phyloP scores from a whole-genome alignment of 768 basidiomycete species.

The Auriscalpium vulgare region DNA sequence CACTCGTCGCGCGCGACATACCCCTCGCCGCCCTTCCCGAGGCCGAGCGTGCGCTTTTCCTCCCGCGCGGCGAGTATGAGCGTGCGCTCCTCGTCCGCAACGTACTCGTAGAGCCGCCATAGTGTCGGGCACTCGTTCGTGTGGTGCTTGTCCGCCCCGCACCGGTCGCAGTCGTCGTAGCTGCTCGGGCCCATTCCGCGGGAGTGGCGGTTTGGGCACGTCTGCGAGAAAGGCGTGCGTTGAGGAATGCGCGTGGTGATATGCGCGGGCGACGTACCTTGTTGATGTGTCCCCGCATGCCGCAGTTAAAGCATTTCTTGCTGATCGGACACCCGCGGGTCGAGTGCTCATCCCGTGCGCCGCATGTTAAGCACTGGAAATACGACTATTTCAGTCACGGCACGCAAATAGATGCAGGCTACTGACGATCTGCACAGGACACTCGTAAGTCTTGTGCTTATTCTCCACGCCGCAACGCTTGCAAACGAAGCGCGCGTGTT shows the following conservation, averaged over 20 bases:
- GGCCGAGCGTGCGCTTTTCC: constrained; percentile 36
- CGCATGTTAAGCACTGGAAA: constrained; percentile 69
- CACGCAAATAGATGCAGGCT: neutral
- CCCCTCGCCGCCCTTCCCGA: constrained; percentile 72
- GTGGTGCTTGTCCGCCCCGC: constrained; percentile 56
- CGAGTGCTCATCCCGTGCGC: constrained; percentile 69
- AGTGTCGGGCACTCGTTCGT: constrained; percentile 74
- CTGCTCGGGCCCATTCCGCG: constrained; percentile 21
- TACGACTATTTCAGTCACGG: neutral
- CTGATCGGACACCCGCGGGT: constrained; percentile 74
- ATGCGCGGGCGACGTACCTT: constrained; percentile 32
- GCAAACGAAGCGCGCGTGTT: constrained; percentile 49
- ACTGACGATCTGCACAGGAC: constrained; percentile 65
- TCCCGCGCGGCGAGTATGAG: constrained; percentile 38
- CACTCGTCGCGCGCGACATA: constrained; percentile 68
- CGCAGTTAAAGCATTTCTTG: constrained; percentile 74
- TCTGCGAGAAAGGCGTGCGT: constrained; percentile 28
- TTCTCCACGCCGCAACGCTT: constrained; percentile 73
- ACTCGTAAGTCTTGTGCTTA: constrained; percentile 60
- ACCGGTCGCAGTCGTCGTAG: constrained; percentile 56
- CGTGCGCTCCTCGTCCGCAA: constrained; percentile 44
- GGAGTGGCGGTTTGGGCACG: constrained; percentile 58
- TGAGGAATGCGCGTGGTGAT: neutral
- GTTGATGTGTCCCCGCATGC: constrained; percentile 79
- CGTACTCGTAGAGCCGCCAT: constrained; percentile 76